Evolutionary conservation across 2,329 filamentous ascomycete species (phyloP), one percentile per base, ranked within the genome.

Genomic region (Podosphaera xanthii): DNA sequence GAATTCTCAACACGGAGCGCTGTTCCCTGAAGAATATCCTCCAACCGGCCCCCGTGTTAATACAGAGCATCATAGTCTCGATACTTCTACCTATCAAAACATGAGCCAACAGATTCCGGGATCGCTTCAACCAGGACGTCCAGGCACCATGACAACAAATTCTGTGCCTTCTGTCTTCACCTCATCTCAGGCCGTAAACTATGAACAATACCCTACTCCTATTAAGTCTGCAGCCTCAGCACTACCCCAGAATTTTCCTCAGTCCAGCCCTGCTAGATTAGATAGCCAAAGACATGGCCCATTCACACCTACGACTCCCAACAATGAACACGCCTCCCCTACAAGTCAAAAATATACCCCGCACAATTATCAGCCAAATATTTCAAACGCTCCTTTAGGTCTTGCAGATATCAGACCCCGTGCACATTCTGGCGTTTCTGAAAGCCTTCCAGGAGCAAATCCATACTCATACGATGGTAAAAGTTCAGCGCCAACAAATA

Each of bases 391-490:
- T 7, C 91, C 91, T 2, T 77, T 97, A 38, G 92, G 89, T 14
- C 79, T 97, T 50, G 87, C 89, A 61, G 91, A 97, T 70, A 96
- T 97, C 69, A 79, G 91, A 60, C 88, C 89, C 9, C 81, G 88
- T 60, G 86, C 86, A 63, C 87, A 95, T 68, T 90, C 86, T 57
- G 83, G 80, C 69, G 78, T 92, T 67, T 82, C 83, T 22, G 88
- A 94, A 64, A 80, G 82, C 57, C 74, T 79, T 12, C 76, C 82
- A 49, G 83, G 82, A 38, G 74, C 77, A 2, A 74, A 74, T 52
- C 70, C 71, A 71, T 76, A 71, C 64, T 77, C 79, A 58, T 84
- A 84, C 68, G 86, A 89, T 67, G 75, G 81, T 58, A 79, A 81
- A 63, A 79, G 80, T 68, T 70, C 80, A 62, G 75, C 80, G 71